Evolutionary conservation across 352 stramenopile species (phyloP).

Genomic region (Pythium rhizo-oryzae): DNA sequence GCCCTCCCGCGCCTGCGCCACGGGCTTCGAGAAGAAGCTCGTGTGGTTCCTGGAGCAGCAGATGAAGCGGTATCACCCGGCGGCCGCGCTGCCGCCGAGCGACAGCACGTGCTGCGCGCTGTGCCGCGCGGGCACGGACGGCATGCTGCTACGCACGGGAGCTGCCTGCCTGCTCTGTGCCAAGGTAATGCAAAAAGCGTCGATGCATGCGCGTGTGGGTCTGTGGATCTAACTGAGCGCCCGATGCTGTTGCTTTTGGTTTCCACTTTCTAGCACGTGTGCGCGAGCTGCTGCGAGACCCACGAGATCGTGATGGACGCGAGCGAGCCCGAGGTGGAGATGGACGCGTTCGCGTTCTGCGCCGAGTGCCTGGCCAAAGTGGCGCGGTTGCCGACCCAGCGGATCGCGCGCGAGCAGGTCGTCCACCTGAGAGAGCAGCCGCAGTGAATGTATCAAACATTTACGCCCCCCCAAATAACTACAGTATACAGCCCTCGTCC

Average conservation of each 20-base stretch:
- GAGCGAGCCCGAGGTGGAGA: neutral
- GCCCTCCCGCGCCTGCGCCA: conserved; percentile 17
- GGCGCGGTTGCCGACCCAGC: neutral
- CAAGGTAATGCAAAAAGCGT: conserved; percentile 12
- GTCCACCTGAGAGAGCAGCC: neutral
- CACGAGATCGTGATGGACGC: conserved; percentile 21
- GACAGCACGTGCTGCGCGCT: neutral
- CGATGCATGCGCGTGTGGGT: no score
- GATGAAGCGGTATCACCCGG: neutral
- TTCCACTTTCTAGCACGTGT: no score
- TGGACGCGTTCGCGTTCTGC: conserved; percentile 16
- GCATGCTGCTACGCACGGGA: no score
- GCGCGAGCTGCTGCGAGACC: conserved; percentile 5
- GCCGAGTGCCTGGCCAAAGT: conserved; percentile 8
- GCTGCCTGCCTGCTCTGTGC: conserved; percentile 1
- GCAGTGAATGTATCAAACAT: no score
- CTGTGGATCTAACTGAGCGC: no score
- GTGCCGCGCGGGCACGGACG: neutral
- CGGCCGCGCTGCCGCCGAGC: neutral
- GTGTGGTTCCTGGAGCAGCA: conserved; percentile 40
- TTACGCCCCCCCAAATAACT: no score
- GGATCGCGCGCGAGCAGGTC: conserved; percentile 8
- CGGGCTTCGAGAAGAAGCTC: conserved; percentile 49
- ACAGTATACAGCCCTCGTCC: no score
- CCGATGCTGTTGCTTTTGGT: no score